Evolutionary conservation across 495 filamentous ascomycete species (phyloP).

Genomic region (Stereocaulon alpinum): DNA sequence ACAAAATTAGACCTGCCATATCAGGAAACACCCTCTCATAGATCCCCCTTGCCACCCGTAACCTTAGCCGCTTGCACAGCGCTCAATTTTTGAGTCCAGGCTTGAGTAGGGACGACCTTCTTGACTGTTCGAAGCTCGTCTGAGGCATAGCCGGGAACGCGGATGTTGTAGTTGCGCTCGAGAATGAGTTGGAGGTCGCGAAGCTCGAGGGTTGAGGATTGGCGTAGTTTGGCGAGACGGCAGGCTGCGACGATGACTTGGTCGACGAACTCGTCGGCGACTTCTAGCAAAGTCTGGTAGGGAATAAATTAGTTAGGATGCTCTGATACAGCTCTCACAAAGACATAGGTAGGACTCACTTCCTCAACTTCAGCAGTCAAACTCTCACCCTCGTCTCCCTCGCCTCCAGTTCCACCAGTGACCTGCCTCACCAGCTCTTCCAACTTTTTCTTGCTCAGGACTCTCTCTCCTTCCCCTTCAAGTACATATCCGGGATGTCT

Average conservation of each 20-base stretch:
- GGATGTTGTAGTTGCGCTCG: slow-evolving; percentile 96
- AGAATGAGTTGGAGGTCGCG: slow-evolving; percentile 91
- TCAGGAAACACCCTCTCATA: slow-evolving; percentile 1
- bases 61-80: slow-evolving; percentile 87
- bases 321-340: not conserved
- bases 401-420: slow-evolving; percentile 64
- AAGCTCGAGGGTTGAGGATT: slow-evolving; percentile 79
- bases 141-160: slow-evolving; percentile 85
- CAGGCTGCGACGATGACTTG: slow-evolving; percentile 78
- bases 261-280: slow-evolving; percentile 93
- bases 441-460: slow-evolving; percentile 91
- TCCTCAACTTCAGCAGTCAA: slow-evolving; percentile 90
- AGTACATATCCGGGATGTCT: slow-evolving; percentile 73
- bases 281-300: slow-evolving; percentile 64
- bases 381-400: slow-evolving; percentile 52
- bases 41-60: slow-evolving; percentile 32
- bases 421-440: slow-evolving; percentile 93
- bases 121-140: slow-evolving; percentile 91
- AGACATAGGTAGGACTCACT: slow-evolving; percentile 40
- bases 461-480: slow-evolving; percentile 78
- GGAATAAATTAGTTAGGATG: not conserved
- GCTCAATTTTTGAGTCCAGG: slow-evolving; percentile 92
- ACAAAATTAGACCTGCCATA: not conserved
- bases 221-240: slow-evolving; percentile 81
- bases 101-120: slow-evolving; percentile 75